Evolutionary conservation across 176 grass and related monocot genomes (phyloP), one percentile per base, ranked within the genome.

Genomic region (Poa pratensis): DNA sequence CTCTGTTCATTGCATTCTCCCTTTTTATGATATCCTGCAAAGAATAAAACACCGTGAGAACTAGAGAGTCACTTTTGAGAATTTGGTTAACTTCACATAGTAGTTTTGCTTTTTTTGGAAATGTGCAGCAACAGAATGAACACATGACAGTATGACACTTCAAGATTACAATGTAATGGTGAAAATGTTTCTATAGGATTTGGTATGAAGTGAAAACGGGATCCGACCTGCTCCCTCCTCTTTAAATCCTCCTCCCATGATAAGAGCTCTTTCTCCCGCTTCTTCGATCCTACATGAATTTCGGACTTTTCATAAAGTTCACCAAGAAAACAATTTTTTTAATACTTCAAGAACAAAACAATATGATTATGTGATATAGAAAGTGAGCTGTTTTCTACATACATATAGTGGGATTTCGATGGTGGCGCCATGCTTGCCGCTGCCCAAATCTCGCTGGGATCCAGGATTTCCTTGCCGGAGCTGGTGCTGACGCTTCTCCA

Each of bases 161-260:
- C 27, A 75, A 63, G 34, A 79, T 52, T 68, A 14, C 16, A 80
- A 18, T 23, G 5, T 42, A 52, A 27, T 22, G 78, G 65, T 72
- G 18, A 26, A 48, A 34, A 9, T 42, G 51, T 45, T 58, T 20
- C 17, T 13, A 88, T 39, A 50, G 26, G 62, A 87, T 50, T 71
- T 69, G 7, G 16, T 34, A 34, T 16, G 14, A 30, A 30, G 24
- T 64, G 7, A 74, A 81, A 89, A 27, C 48, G 39, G 10, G 3
- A 80, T 24, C 58, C 12, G 60, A 97, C 86, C 87, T 75, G 94
- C 88, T 98, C 95, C 30, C 83, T 90, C 73, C 79, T 90, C 83
- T 90, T 98, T 78, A 98, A 82, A 80, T 93, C 89, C 52, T 93
- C 85, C 81, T 98, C 95, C 95, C 92, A 95, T 77, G 88, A 73